Percentiles rank a stretch among this genome's conserved stretches.
These are phyloP conservation scores for Mangifera indica DNA, from an alignment of 345 rosid genomes.

Conservation along the genomic window DNA sequence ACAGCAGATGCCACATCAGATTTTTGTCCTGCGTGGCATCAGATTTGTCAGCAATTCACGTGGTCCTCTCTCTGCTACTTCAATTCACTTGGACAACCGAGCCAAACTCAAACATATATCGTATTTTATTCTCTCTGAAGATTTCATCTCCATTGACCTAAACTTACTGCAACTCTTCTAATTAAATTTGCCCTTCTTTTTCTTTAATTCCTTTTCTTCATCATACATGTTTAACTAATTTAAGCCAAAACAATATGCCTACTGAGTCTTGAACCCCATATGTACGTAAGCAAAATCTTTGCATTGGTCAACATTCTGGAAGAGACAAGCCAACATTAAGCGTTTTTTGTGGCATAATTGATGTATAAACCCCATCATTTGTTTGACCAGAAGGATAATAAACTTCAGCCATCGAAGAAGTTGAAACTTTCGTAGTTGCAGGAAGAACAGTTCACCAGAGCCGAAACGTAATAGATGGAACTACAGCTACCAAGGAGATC, in stretches of 20 bases:
- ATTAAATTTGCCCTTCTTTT: neutral
- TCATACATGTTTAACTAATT: too few relatives aligned
- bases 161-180: neutral
- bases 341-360: too few relatives aligned
- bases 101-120: neutral
- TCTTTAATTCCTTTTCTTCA: neutral
- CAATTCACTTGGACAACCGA: conserved; percentile 6
- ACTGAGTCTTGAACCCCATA: neutral
- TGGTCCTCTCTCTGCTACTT: neutral
- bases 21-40: conserved; percentile 6
- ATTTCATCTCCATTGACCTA: neutral
- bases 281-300: too few relatives aligned
- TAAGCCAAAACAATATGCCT: too few relatives aligned
- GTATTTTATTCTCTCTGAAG: neutral
- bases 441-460: neutral
- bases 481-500: neutral
- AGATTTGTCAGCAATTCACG: conserved; percentile 12
- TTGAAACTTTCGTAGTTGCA: too few relatives aligned
- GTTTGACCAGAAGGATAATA: too few relatives aligned
- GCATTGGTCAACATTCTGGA: too few relatives aligned
- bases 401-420: too few relatives aligned
- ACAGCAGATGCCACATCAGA: conserved; percentile 7
- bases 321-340: too few relatives aligned
- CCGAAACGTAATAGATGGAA: neutral
- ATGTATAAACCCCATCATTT: too few relatives aligned